Base-by-base conservation (phyloP, 106 monocot species). In the Dioscorea dumetorum region DNA sequence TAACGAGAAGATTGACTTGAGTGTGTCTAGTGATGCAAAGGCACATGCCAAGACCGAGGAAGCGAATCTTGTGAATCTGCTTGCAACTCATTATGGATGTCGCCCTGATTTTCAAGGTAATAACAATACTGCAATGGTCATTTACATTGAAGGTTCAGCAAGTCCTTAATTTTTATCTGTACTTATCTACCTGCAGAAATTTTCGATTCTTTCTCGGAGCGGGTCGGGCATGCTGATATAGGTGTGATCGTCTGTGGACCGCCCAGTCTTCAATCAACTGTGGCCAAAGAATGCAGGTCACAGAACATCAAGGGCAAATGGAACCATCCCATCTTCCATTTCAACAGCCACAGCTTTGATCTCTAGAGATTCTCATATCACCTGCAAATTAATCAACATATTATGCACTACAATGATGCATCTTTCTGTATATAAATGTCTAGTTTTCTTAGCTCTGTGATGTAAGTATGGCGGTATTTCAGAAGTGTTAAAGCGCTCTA, bases 261-360 rank as follows among this genome's bases (percentile, higher is more conserved):
- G 2, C 74, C 83, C 21, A 74, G 82, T 8, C 95, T 95, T 51
- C 91, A 91, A 72, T 41, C 79, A 21, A 82, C 74, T 41, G 88
- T 95, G 21, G 95, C 95, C 13, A 88, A 66, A 64, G 95, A 81
- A 67, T 91, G 91, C 79, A 87, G 91, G 72, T 68, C 70, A 12
- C 85, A 83, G 54, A 95, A 77, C 70, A 69, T 86, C 60, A 70
- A 68, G 35, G 83, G 88, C 14, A 80, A 72, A 66, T 60, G 78
- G 76, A 87, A 81, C 34, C 24, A 75, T 33, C 74, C 95, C 20
- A 57, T 88, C 24, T 95, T 95, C 75, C 95, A 95, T 74, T 95
- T 88, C 81, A 73, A 95, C 69, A 91, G 91, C 77, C 91, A 95
- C 71, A 95, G 95, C 81, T 95, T 95, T 65, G 95, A 95, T 84